Percentiles rank a stretch among this genome's conserved stretches.
These are phyloP conservation scores for Neopestalotiopsis clavispora DNA, from an alignment of 2,329 filamentous ascomycete genomes.

Conservation along the genomic window DNA sequence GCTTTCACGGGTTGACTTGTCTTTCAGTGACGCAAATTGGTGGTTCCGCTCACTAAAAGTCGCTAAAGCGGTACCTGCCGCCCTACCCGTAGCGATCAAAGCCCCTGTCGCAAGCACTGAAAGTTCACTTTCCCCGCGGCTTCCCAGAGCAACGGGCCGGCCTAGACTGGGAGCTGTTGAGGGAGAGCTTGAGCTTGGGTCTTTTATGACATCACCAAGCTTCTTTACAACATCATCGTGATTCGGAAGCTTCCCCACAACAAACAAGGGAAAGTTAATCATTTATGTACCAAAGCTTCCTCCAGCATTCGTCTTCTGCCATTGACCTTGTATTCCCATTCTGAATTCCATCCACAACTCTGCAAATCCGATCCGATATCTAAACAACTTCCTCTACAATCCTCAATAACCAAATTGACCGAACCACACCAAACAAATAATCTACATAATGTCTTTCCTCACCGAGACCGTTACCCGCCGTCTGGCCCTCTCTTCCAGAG, in stretches of 20 bases:
- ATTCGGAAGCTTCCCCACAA: conserved; percentile 10
- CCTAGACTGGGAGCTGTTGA: background rate
- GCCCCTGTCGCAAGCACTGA: background rate
- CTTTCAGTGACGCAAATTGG: conserved; percentile 8
- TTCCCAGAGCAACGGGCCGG: conserved; percentile 6
- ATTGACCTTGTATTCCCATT: background rate
- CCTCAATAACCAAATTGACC: background rate
- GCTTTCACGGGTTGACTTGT: background rate
- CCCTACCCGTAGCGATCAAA: background rate
- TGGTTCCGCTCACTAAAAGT: background rate
- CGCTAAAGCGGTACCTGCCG: conserved; percentile 13
- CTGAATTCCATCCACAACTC: background rate
- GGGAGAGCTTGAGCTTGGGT: conserved; percentile 5
- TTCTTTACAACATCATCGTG: conserved; percentile 6
- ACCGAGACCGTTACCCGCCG: conserved; percentile 51
- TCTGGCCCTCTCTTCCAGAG: conserved; percentile 40
- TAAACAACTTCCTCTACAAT: background rate
- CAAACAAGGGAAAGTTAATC: background rate
- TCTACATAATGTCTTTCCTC: conserved; percentile 56
- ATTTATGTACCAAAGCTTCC: conserved; percentile 7
- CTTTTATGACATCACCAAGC: conserved; percentile 16
- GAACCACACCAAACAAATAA: background rate
- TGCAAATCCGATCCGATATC: background rate
- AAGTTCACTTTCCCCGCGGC: background rate
- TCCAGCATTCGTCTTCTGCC: background rate